Base-by-base conservation (phyloP, 75 land plant genomes). In the Pseudotsuga menziesii region DNA sequence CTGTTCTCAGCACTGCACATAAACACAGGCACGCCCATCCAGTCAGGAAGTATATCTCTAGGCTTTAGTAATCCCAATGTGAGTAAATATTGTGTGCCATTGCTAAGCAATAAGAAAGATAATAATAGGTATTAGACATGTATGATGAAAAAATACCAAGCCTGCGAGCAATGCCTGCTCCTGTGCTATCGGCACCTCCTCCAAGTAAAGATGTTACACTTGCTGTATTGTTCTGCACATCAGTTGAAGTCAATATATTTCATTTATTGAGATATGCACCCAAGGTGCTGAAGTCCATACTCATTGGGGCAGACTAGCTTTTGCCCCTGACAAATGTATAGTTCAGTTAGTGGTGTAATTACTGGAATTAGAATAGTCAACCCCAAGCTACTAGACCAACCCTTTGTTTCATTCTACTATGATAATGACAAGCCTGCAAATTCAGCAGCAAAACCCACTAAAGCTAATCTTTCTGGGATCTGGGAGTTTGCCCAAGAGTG, bases 141-240 rank as follows among this genome's bases (percentile, higher is more conserved):
- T 27, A 3, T n/a, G 26, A 20, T 12, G 19, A 61, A 25, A 41
- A 63, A 27, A 60, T 88, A 95, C 96, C 90, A 80, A 95, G 79
- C 15, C 96, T 83, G 11, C 96, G 96, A 58, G 98, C 96, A 74
- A 95, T 93, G 76, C 94, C 81, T 20, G 93, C 89, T 63, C 94
- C 98, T 56, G 88, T 89, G 78, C 88, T 93, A 67, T 93, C 92
- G 61, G 92, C 87, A 76, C 79, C 81, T n/a, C 98, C 98, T 39
- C 97, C 97, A 74, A 95, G 67, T 39, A 93, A 67, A 8, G 91
- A 82, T 75, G 90, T 78, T 41, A 93, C 86, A 77, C 92, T 88
- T 16, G 89, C 87, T 20, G 76, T 82, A 77, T 84, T 85, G 32
- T 81, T 88, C 96, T 93, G 89, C 78, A 58, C 12, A 78, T 16